Base-by-base conservation (phyloP, 2,329 filamentous ascomycete species). In the Teratosphaeria pseudoeucalypti region DNA sequence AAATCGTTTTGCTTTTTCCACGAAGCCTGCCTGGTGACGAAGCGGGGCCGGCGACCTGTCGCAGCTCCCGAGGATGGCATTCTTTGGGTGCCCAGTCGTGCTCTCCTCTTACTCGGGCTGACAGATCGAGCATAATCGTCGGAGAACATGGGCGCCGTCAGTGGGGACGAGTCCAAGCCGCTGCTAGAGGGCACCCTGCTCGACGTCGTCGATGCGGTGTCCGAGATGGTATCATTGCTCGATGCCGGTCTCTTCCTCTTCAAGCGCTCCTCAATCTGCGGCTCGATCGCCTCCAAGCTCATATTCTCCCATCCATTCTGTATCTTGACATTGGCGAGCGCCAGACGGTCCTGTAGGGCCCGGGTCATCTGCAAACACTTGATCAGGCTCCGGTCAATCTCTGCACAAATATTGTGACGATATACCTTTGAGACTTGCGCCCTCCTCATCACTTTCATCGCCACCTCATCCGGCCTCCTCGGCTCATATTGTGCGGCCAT, bases 321-420 rank as follows among this genome's bases (percentile, higher is more conserved):
- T 66, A 94, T 91, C 78, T 97, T 97, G 82, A 96, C 94, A 75
- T 95, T 94, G 72, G 94, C 94, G 64, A 97, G 85, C 61, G 94
- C 92, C 61, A 99, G 85, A 64, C 92, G 90, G 78, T 95, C 91
- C 77, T 97, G 91, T 58, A 99, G 81, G 70, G 88, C 89, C 73
- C 92, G 83, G 68, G 92, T 94, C 79, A 99, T 95, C 94, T 97
- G 72, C 58, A 69, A 9, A 49, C 43, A 49, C 26, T 49, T 49
- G n/a, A n/a, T 34, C 62, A 58, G 29, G 56, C 39, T 54, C 39
- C 19, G 54, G 62, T 72, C 61, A 71, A 66, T 52, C 14, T 37
- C 23, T n/a, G 53, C 57, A 58, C 27, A 57, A 43, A 23, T 49
- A 49, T 49, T 49, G n/a, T 19, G 9, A 10, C 43, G 9, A 23